A percentile compares a stretch with the other conserved stretches of the same genome.
phyloP scores from a whole-genome alignment of 1,284 basidiomycete genomes.

The Farysia itapuensis region DNA sequence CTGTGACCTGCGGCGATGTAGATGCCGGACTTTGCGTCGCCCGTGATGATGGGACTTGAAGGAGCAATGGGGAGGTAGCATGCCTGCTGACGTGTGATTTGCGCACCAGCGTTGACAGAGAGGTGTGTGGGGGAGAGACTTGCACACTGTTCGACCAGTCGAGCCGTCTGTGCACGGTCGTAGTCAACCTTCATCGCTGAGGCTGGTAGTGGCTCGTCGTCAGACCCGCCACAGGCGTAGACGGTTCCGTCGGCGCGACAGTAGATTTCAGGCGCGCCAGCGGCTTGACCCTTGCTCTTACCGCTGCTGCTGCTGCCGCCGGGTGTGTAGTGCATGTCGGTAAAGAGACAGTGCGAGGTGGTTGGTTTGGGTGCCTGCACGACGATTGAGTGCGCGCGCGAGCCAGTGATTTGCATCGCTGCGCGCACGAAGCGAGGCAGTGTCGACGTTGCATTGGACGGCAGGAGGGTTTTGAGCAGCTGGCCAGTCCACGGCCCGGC shows the following conservation, averaged over 20 bases:
- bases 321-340: constrained; percentile 61
- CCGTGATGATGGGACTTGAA: constrained; percentile 64
- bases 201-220: constrained; percentile 59
- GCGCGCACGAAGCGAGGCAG: constrained; percentile 57
- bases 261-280: constrained; percentile 47
- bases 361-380: constrained; percentile 53
- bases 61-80: constrained; percentile 66
- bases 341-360: constrained; percentile 64
- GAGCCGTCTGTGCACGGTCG: constrained; percentile 58
- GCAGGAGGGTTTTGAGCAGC: constrained; percentile 65
- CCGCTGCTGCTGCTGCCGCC: too few species aligned
- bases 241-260: constrained; percentile 60
- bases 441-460: constrained; percentile 47
- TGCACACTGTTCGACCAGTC: constrained; percentile 62
- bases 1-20: constrained; percentile 63
- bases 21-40: constrained; percentile 63
- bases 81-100: constrained; percentile 62
- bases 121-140: constrained; percentile 63
- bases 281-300: too few species aligned
- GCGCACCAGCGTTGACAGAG: constrained; percentile 53
- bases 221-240: constrained; percentile 61
- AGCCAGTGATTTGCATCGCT: constrained; percentile 59
- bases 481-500: constrained; percentile 74
- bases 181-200: constrained; percentile 54
- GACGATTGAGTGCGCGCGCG: constrained; percentile 64